Evolutionary conservation across 2,329 filamentous ascomycete species (phyloP), one percentile per base, ranked within the genome.

Genomic region (Fusarium scirpi): DNA sequence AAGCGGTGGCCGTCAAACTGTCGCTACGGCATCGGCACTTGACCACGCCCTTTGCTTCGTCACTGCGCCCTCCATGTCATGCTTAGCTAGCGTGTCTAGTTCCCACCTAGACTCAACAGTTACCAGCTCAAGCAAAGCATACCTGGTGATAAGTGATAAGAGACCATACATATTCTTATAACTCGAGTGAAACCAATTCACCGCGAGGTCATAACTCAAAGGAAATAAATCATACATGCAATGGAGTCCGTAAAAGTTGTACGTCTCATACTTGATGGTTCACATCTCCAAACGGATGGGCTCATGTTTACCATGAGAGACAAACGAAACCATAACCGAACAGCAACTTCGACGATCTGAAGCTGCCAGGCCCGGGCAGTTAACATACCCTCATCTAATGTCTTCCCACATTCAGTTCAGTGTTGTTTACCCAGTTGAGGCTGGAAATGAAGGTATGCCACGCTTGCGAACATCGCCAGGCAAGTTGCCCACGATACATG

Each of bases 401-500:
- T 34, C n/a, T 20, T 51, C 27, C 15, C 30, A 24, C 20, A 25
- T 20, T 48, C 58, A 47, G 32, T 20, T 48, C 58, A 52, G 38
- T 49, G 20, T 49, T 27, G 32, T 57, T 70, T 65, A 58, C 30
- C 22, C 43, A 60, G 56, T 56, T 41, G 20, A 46, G 32, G 44
- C 44, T 54, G 56, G 41, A 74, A 30, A 34, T 56, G 43, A 45
- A 65, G 51, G 34, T 58, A 62, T 46, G 62, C 44, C 45, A 59
- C 62, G 43, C 70, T 74, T 27, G 61, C 62, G 34, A 74, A 20
- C 73, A 75, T 75, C 20, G 73, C 72, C 41, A 74, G 24, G 27
- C 72, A 75, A 34, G 71, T 63, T 34, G 73, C 73, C 73, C 73
- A 75, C 11, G 73, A 76, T 27, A 73, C 56, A 45, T 76, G 60